phyloP scores from a whole-genome alignment of 2,329 filamentous ascomycete species.

The Calonectria ilicicola region DNA sequence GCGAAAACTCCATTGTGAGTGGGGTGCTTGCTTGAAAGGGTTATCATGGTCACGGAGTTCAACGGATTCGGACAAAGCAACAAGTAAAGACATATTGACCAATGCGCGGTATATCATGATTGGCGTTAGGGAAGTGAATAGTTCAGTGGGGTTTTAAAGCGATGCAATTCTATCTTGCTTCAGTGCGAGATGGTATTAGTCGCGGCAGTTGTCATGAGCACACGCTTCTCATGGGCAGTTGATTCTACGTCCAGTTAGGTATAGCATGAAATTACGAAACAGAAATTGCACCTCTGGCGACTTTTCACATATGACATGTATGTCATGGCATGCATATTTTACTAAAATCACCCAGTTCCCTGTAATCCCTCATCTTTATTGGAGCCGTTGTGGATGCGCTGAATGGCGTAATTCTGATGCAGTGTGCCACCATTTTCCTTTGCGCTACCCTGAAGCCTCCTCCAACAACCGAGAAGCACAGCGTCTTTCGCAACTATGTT shows the following conservation, averaged over 20 bases:
- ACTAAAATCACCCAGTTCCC: neutral
- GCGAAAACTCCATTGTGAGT: neutral
- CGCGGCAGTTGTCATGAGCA: neutral
- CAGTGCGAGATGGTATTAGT: neutral
- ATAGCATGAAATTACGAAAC: neutral
- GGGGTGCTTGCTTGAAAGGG: neutral
- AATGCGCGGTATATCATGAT: constrained; percentile 9
- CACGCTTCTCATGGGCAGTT: neutral
- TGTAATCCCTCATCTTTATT: neutral
- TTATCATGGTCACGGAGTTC: constrained; percentile 29
- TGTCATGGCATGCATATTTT: neutral
- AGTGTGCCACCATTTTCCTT: neutral
- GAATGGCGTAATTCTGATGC: constrained; percentile 21
- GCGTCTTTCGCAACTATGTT: constrained; percentile 24
- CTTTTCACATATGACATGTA: neutral
- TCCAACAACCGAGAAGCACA: neutral
- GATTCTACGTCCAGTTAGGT: neutral
- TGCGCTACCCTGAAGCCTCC: constrained; percentile 15
- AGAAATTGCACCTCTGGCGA: neutral
- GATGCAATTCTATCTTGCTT: neutral
- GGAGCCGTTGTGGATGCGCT: neutral
- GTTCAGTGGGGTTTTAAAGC: neutral
- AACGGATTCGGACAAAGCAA: constrained; percentile 17
- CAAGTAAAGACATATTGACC: neutral
- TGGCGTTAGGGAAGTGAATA: constrained; percentile 25